A percentile compares a stretch with the other conserved stretches of the same genome.
Conservation (phyloP, 192 early-diverging fungal species). For the Dispira simplex region DNA sequence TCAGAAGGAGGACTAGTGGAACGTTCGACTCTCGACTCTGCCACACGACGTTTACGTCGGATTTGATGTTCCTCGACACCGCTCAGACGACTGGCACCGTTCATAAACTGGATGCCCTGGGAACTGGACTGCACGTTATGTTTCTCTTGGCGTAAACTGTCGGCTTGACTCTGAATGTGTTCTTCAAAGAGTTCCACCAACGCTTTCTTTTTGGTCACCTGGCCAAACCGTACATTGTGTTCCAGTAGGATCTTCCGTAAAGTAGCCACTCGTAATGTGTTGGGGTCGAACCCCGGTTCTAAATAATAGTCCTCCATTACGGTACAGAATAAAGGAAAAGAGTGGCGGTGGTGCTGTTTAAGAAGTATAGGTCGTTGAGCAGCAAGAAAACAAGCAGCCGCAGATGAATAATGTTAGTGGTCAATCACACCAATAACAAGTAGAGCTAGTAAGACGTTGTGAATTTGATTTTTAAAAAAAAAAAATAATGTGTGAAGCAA, state of each 20-base stretch:
- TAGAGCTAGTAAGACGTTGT: no score
- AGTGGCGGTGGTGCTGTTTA: no score
- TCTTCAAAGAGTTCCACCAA: conserved; percentile 16
- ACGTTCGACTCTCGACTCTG: background rate
- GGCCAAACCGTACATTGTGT: conserved; percentile 22
- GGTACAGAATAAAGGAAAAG: no score
- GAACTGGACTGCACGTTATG: background rate
- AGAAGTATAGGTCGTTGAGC: no score
- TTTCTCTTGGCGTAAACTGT: conserved; percentile 21
- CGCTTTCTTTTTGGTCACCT: conserved; percentile 25
- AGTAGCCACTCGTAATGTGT: conserved; percentile 19
- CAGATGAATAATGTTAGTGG: no score
- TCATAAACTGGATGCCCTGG: background rate
- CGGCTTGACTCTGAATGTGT: conserved; percentile 14
- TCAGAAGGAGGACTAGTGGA: background rate
- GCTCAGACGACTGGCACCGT: background rate
- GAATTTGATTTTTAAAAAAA: no score
- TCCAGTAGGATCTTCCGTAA: conserved; percentile 22
- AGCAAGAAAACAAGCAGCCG: no score
- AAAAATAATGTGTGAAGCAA: no score
- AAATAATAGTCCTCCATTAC: conserved; percentile 15
- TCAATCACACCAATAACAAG: no score
- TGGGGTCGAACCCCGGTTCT: conserved; percentile 24
- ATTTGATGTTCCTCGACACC: background rate
- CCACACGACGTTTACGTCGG: background rate